Evolutionary conservation across 1,139 yeast species (phyloP), one percentile per base, ranked within the genome.

Genomic region (Kodamaea sp.): DNA sequence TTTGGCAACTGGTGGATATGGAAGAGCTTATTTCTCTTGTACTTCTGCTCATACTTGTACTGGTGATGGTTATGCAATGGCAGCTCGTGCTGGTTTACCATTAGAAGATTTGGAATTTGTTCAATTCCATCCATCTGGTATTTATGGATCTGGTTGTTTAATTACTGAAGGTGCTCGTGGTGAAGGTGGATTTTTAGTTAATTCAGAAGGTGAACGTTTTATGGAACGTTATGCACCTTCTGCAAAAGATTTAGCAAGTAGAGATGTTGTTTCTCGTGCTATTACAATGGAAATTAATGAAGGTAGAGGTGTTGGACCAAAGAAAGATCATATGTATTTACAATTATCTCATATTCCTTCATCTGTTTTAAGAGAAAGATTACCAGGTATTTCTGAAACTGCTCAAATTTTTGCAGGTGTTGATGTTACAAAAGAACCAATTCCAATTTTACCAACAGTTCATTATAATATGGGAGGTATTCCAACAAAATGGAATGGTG

Each of bases 391-490:
- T 58, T 88, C 97, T 47, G 97, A 90, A 73, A 90, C 97, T 45
- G 97, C 97, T 31, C 85, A 88, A 51, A 90, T 90, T 67, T 90
- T 90, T 59, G 96, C 97, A 37, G 97, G 97, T 73, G 97, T 90
- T 53, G 97, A 90, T 67, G 97, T 90, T 50, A 90, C 97, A 49
- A 90, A 90, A 75, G 96, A 90, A 73, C 97, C 97, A 60, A 92
- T 92, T 63, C 97, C 97, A 57, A 90, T 90, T 55, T 71, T 90
- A 58, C 97, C 97, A 57, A 90, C 97, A 48, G 97, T 90, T 46
- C 97, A 90, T 70, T 90, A 90, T 75, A 90, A 90, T 71, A 90
- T 90, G 97, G 97, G 97, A 66, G 97, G 97, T 80, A 85, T 90
- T 53, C 97, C 97, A 65, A 90, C 97, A 53, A 87, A 84, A 65